phyloP scores from a whole-genome alignment of 306 rosid species.

The Lithocarpus polystachyus region DNA sequence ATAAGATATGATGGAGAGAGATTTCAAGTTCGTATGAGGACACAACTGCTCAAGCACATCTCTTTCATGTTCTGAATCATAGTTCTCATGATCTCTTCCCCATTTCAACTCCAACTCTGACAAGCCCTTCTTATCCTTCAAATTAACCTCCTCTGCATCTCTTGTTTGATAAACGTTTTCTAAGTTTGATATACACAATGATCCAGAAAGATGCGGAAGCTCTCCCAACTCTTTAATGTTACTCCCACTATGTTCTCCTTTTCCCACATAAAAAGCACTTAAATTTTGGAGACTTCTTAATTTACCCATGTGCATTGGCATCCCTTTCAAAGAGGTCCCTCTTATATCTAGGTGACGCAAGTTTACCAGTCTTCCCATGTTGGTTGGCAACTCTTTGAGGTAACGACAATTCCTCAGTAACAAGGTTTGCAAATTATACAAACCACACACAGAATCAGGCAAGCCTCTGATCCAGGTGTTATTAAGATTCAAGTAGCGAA shows the following conservation, averaged over 20 bases:
- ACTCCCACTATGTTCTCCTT: not conserved
- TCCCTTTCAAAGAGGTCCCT: not conserved
- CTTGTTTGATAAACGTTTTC: no score
- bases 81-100: rapidly evolving
- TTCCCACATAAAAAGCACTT: not conserved
- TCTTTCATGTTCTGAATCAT: no score
- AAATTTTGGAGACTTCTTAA: not conserved
- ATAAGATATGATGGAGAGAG: no score
- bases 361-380: not conserved
- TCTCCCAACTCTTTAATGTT: not conserved
- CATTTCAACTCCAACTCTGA: no score
- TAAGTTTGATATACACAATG: not conserved
- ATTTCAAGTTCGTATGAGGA: no score
- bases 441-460: slow-evolving; percentile 11
- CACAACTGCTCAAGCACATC: no score
- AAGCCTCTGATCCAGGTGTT: rapidly evolving
- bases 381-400: not conserved
- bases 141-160: no score
- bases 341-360: not conserved
- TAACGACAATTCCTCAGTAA: rapidly evolving
- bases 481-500: slow-evolving; percentile 27
- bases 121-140: no score
- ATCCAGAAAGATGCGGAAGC: not conserved
- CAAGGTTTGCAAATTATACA: slow-evolving; percentile 22
- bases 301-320: not conserved